Evolutionary conservation across 2,329 filamentous ascomycete genomes (phyloP).

Genomic region (Arachnopeziza araneosa): DNA sequence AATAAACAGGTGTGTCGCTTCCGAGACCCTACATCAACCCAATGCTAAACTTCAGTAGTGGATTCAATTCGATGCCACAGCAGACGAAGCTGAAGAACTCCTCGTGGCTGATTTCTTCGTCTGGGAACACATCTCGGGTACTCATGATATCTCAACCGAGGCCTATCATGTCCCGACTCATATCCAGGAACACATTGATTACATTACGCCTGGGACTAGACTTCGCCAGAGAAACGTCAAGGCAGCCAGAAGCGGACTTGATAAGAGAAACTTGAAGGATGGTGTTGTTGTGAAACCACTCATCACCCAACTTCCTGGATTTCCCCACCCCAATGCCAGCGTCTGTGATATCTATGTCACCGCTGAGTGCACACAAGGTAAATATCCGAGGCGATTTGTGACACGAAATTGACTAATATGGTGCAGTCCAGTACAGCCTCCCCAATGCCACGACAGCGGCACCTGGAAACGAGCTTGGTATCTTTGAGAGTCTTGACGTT

Average conservation of each 20-base stretch:
- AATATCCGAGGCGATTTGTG: neutral
- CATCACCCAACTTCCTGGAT: slow-evolving; percentile 20
- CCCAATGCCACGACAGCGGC: slow-evolving; percentile 31
- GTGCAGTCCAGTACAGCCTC: slow-evolving; percentile 38
- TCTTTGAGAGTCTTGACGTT: slow-evolving; percentile 41
- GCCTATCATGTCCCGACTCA: slow-evolving; percentile 45
- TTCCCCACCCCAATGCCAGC: slow-evolving; percentile 19
- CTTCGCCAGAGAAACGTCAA: slow-evolving; percentile 30
- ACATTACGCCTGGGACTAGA: slow-evolving; percentile 50
- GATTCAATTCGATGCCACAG: slow-evolving; percentile 33
- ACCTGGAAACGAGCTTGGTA: slow-evolving; percentile 40
- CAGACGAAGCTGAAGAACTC: slow-evolving; percentile 30
- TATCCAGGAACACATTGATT: slow-evolving; percentile 46
- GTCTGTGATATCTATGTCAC: slow-evolving; percentile 22
- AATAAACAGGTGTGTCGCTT: slow-evolving; percentile 28
- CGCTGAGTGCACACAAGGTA: slow-evolving; percentile 23
- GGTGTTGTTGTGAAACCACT: slow-evolving; percentile 8
- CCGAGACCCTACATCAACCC: neutral
- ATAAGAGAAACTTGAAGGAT: neutral
- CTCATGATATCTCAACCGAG: slow-evolving; percentile 22
- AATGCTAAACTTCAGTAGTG: slow-evolving; percentile 18
- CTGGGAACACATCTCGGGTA: slow-evolving; percentile 51
- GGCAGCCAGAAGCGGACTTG: neutral
- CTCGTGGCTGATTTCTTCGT: slow-evolving; percentile 48
- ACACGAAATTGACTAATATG: slow-evolving; percentile 2